Conservation (phyloP, 495 filamentous ascomycete species). For the Aspergillus panamensis region DNA sequence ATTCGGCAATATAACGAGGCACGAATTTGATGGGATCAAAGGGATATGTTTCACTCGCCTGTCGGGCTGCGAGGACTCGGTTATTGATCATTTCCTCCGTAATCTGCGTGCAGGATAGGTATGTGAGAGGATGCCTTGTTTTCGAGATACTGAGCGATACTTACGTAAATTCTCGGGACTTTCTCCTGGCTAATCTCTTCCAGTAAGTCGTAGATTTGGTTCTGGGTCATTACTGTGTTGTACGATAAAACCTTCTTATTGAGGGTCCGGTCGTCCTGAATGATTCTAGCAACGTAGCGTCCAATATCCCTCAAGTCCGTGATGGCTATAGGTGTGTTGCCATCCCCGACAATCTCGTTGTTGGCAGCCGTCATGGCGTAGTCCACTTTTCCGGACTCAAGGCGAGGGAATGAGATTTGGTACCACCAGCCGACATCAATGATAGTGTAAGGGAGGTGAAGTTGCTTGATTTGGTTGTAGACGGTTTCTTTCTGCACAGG, state of each 20-base stretch:
- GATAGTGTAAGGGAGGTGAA: conserved; percentile 56
- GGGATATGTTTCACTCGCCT: conserved; percentile 48
- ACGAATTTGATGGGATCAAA: conserved; percentile 46
- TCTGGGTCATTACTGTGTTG: conserved; percentile 46
- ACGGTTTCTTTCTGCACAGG: conserved; percentile 50
- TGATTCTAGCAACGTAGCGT: conserved; percentile 52
- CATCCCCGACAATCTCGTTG: conserved; percentile 50
- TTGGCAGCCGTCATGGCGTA: conserved; percentile 45
- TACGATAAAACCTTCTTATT: conserved; percentile 56
- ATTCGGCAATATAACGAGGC: conserved; percentile 43
- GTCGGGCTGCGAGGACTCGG: conserved; percentile 38
- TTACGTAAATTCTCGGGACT: conserved; percentile 47
- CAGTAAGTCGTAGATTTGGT: conserved; percentile 47
- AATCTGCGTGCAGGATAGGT: conserved; percentile 28
- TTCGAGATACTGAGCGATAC: conserved; percentile 19
- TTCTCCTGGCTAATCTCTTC: conserved; percentile 55
- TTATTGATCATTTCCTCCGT: conserved; percentile 44
- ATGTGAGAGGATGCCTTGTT: conserved; percentile 10
- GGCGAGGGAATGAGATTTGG: conserved; percentile 47
- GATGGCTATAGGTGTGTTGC: conserved; percentile 45
- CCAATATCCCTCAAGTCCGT: conserved; percentile 56
- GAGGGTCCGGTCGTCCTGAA: conserved; percentile 52
- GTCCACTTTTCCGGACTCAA: conserved; percentile 53
- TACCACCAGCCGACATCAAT: conserved; percentile 63
- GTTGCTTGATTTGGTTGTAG: conserved; percentile 51